These are phyloP conservation scores for Trichophyton schoenleinii DNA, from an alignment of 2,329 filamentous ascomycete species.

Conservation along the genomic window DNA sequence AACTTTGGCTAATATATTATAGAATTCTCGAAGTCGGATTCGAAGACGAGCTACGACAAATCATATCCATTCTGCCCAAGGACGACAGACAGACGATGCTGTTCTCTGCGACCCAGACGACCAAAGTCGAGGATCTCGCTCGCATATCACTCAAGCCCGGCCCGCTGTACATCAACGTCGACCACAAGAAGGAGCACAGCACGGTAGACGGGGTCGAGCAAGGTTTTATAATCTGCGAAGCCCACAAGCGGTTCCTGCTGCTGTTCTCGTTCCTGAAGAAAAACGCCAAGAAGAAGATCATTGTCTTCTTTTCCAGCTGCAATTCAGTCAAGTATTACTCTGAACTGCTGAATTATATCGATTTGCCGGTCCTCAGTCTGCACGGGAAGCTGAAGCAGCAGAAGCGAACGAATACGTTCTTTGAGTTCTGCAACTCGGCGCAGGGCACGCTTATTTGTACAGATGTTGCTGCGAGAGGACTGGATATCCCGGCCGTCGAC, in stretches of 20 bases:
- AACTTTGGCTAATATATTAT: neutral
- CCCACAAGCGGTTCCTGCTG: conserved; percentile 83
- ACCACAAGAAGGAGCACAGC: conserved; percentile 74
- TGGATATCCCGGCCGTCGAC: conserved; percentile 92
- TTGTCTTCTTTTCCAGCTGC: conserved; percentile 89
- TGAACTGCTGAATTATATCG: conserved; percentile 94
- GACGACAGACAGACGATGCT: conserved; percentile 88
- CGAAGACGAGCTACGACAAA: conserved; percentile 95
- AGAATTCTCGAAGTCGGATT: conserved; percentile 87
- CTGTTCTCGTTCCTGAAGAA: conserved; percentile 90
- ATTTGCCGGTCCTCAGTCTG: conserved; percentile 72
- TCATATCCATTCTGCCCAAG: conserved; percentile 83
- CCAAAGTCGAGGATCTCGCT: conserved; percentile 93
- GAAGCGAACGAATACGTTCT: conserved; percentile 97
- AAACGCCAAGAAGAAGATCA: conserved; percentile 90
- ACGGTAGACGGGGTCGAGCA: conserved; percentile 92
- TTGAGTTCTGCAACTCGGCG: conserved; percentile 81
- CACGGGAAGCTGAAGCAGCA: conserved; percentile 98
- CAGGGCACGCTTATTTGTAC: conserved; percentile 88
- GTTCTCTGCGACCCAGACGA: conserved; percentile 98
- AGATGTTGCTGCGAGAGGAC: conserved; percentile 84
- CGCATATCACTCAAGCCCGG: conserved; percentile 83
- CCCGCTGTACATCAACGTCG: conserved; percentile 93
- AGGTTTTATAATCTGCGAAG: conserved; percentile 87
- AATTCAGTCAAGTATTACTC: conserved; percentile 92